Evolutionary conservation across 163 green algal species (phyloP).

Genomic region (Scenedesmus sp.): DNA sequence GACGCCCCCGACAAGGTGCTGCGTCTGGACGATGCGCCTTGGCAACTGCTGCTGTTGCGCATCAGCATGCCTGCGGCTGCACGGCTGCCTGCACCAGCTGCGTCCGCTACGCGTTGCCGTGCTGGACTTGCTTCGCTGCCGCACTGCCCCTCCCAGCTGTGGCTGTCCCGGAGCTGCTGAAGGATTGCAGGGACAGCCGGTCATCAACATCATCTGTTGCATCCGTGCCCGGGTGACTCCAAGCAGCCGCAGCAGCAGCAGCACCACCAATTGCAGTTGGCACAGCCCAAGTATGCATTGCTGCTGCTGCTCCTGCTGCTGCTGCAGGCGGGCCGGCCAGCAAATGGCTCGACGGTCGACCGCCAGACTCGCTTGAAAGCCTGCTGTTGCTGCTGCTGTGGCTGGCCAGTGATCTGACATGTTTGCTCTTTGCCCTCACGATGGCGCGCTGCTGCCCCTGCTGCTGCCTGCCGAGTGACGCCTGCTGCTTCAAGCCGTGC

Average conservation of each 20-base stretch:
- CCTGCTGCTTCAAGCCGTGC: not conserved
- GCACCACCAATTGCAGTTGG: not conserved
- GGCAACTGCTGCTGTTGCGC: not conserved
- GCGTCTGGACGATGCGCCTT: not conserved
- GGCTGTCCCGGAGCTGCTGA: not conserved
- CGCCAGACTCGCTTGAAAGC: not conserved
- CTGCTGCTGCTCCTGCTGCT: slow-evolving; percentile 6
- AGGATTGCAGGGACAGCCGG: not conserved
- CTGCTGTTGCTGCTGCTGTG: slow-evolving; percentile 10
- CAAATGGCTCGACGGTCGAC: not conserved
- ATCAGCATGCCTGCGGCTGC: not conserved
- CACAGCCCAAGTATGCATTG: not conserved
- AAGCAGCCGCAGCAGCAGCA: not conserved
- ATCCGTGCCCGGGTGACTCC: not conserved
- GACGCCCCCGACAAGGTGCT: not conserved
- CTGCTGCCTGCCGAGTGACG: not conserved
- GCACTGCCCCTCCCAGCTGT: not conserved
- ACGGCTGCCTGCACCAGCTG: not conserved
- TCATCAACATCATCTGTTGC: slow-evolving; percentile 7
- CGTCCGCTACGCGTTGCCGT: not conserved
- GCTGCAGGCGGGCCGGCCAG: not conserved
- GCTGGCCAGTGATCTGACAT: not conserved
- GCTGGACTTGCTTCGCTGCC: not conserved
- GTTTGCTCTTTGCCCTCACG: too few species aligned
- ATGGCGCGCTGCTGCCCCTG: not conserved